Evolutionary conservation across 768 basidiomycete genomes (phyloP).

Genomic region (Favolaschia claudopus): DNA sequence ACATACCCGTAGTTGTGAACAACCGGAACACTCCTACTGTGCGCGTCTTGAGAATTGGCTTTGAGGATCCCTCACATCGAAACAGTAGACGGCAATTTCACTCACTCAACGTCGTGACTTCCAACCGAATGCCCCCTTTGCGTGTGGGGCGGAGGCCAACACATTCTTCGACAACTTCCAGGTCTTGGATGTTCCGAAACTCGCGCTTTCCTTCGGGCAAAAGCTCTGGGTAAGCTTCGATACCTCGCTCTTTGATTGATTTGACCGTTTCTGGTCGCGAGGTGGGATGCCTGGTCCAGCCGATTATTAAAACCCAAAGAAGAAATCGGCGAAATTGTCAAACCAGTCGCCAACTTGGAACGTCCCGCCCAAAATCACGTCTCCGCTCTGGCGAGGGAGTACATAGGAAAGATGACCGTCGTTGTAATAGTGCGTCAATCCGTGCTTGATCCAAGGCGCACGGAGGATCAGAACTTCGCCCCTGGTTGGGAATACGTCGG

Average conservation of each 20-base stretch:
- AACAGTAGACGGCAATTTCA: too few species aligned
- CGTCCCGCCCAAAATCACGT: conserved; percentile 23
- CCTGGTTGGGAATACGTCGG: conserved; percentile 57
- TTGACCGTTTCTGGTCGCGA: conserved; percentile 22
- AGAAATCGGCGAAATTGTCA: neutral
- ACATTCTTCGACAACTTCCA: conserved; percentile 24
- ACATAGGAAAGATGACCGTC: conserved; percentile 17
- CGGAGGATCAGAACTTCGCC: conserved; percentile 67
- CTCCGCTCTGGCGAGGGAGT: conserved; percentile 25
- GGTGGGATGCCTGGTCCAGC: conserved; percentile 6
- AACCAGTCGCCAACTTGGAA: conserved; percentile 22
- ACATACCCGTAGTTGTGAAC: conserved; percentile 23
- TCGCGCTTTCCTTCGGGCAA: conserved; percentile 15
- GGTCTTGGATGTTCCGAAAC: conserved; percentile 1
- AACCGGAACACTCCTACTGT: neutral
- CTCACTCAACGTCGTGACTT: neutral
- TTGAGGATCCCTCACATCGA: too few species aligned
- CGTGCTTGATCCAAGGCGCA: conserved; percentile 47
- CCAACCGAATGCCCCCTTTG: conserved; percentile 16
- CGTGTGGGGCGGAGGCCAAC: conserved; percentile 20
- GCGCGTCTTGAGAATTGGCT: too few species aligned
- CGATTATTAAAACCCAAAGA: too few species aligned
- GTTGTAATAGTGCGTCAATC: neutral
- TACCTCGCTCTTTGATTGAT: conserved; percentile 19
- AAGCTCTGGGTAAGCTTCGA: conserved; percentile 16